phyloP scores from a whole-genome alignment of 164 flowering plant genomes.

The Tinospora cordifolia region DNA sequence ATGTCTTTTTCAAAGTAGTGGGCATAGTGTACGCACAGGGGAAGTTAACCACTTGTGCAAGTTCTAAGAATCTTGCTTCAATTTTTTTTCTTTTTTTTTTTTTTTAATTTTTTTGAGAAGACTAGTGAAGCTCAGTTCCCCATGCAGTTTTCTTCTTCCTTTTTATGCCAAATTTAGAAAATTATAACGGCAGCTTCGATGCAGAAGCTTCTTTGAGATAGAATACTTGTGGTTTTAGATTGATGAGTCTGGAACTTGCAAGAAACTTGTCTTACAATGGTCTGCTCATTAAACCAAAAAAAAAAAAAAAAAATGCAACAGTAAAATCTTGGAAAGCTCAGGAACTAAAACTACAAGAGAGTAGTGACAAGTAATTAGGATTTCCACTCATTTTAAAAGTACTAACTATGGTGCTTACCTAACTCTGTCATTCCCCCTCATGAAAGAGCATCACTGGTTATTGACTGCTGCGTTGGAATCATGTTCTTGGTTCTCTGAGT shows the following conservation, averaged over 20 bases:
- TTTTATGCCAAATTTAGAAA: neutral
- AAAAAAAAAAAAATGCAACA: neutral
- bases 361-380: neutral
- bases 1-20: slow-evolving; percentile 21
- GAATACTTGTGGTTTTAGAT: slow-evolving; percentile 32
- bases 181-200: slow-evolving; percentile 12
- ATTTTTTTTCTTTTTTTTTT: neutral
- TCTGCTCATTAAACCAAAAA: neutral
- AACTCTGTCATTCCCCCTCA: neutral
- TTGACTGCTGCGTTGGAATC: neutral
- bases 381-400: neutral
- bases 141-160: slow-evolving; percentile 16
- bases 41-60: slow-evolving; percentile 25
- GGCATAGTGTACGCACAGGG: slow-evolving; percentile 23
- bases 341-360: neutral
- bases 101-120: slow-evolving; percentile 14
- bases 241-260: slow-evolving; percentile 30
- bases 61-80: slow-evolving; percentile 25
- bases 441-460: neutral
- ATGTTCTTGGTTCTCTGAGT: neutral
- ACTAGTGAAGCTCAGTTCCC: slow-evolving; percentile 19
- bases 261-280: slow-evolving; percentile 11
- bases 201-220: slow-evolving; percentile 23
- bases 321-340: neutral
- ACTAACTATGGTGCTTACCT: neutral